Conservation (phyloP, 345 rosid species). For the Melaleuca quinquenervia region DNA sequence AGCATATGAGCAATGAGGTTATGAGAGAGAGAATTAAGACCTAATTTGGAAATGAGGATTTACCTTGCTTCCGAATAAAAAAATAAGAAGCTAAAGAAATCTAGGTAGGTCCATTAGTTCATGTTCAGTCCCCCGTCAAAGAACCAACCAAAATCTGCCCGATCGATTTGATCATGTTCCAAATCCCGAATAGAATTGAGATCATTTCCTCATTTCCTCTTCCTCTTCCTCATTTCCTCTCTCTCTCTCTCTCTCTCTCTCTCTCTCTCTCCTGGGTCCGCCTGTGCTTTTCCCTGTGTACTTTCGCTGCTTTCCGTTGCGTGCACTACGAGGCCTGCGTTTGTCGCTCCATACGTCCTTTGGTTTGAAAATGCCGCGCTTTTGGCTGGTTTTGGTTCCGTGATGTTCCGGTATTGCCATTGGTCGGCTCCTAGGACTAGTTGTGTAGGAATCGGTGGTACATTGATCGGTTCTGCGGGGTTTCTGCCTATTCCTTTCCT, state of each 20-base stretch:
- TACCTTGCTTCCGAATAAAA: too few relatives aligned
- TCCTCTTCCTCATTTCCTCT: background rate
- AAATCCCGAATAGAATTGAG: too few relatives aligned
- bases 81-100: too few relatives aligned
- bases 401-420: background rate
- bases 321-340: background rate
- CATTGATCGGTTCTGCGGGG: background rate
- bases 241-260: background rate
- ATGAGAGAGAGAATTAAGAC: too few relatives aligned
- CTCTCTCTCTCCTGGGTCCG: background rate
- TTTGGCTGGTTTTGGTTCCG: background rate
- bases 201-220: background rate
- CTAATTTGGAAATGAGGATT: too few relatives aligned
- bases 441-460: background rate
- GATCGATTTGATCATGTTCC: too few relatives aligned
- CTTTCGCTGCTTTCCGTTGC: background rate
- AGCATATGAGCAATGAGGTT: too few relatives aligned
- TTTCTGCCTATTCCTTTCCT: too few relatives aligned
- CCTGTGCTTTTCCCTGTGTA: background rate
- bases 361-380: background rate
- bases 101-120: too few relatives aligned
- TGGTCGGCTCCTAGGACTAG: background rate
- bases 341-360: background rate
- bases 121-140: too few relatives aligned
- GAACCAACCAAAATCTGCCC: too few relatives aligned